phyloP scores from a whole-genome alignment of 257 asterid species.

The Petunia axillaris region DNA sequence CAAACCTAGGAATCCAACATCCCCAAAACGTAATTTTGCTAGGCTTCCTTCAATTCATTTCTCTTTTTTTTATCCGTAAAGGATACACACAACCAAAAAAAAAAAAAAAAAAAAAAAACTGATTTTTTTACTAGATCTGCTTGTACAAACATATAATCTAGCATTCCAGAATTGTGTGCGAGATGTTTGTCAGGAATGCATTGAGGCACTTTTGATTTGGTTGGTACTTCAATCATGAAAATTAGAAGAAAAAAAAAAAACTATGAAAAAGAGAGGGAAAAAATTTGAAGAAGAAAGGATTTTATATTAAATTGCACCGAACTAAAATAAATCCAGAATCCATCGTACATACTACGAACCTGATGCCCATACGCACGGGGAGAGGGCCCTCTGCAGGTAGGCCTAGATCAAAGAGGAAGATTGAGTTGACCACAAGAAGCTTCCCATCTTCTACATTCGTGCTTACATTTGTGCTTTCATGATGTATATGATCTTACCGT shows the following conservation, averaged over 20 bases:
- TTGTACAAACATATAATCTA: conserved; percentile 13
- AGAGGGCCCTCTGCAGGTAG: background rate
- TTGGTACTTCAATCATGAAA: conserved; percentile 14
- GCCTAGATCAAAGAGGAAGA: conserved; percentile 4
- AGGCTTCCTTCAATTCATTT: no score
- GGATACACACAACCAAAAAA: no score
- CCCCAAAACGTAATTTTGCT: no score
- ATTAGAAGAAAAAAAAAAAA: conserved; percentile 13
- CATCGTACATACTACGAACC: conserved; percentile 11
- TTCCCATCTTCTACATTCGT: background rate
- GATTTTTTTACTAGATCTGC: no score
- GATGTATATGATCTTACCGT: background rate
- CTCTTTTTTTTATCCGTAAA: no score
- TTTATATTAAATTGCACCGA: background rate
- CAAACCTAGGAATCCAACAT: no score
- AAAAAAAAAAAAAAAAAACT: no score
- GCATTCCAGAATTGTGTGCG: background rate
- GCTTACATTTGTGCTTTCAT: background rate
- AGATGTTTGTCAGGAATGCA: conserved; percentile 15
- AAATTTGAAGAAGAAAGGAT: background rate
- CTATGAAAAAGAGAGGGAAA: background rate
- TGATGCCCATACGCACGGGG: conserved; percentile 22
- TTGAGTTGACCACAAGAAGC: conserved; percentile 19
- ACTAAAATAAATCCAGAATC: background rate
- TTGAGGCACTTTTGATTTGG: background rate